Percentiles rank a stretch among this genome's conserved stretches.
Evolutionary conservation across 2,329 filamentous ascomycete genomes (phyloP).

Genomic region (Pseudocercospora pini-densiflorae): DNA sequence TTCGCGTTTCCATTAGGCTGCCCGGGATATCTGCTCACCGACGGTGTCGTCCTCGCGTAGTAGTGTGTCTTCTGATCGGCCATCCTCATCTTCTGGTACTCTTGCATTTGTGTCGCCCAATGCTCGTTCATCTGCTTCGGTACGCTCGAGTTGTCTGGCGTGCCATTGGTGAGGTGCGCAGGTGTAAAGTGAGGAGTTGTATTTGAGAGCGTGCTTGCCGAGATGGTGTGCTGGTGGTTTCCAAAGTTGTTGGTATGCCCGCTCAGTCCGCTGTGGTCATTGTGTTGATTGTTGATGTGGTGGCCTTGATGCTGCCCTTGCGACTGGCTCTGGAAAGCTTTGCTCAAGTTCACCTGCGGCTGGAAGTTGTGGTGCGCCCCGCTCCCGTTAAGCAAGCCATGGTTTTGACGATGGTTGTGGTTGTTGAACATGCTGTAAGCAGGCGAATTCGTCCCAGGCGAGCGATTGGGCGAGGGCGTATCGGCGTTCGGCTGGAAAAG

Average conservation of each 20-base stretch:
- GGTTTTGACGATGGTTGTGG: conserved; percentile 67
- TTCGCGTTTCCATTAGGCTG: conserved; percentile 12
- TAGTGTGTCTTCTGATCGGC: conserved; percentile 60
- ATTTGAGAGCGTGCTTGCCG: conserved; percentile 65
- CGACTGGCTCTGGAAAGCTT: conserved; percentile 69
- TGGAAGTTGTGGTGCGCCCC: conserved; percentile 61
- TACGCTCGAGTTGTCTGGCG: conserved; percentile 55
- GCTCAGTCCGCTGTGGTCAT: conserved; percentile 55
- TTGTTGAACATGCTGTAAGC: conserved; percentile 77
- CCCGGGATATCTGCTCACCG: conserved; percentile 35
- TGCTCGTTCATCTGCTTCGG: conserved; percentile 68
- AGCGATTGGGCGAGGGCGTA: conserved; percentile 63
- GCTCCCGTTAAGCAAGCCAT: conserved; percentile 75
- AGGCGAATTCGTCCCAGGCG: conserved; percentile 56
- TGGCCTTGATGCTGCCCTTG: conserved; percentile 47
- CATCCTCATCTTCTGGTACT: conserved; percentile 36
- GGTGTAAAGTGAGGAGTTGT: conserved; percentile 66
- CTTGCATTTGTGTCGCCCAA: conserved; percentile 84
- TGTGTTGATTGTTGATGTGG: conserved; percentile 49
- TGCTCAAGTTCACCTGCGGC: conserved; percentile 66
- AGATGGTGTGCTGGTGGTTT: conserved; percentile 66
- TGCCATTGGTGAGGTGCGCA: conserved; percentile 63
- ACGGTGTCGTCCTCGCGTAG: conserved; percentile 69
- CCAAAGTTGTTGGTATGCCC: conserved; percentile 61
- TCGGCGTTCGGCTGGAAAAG: conserved; percentile 52